phyloP scores from a whole-genome alignment of 2,329 filamentous ascomycete genomes.

The Ascochyta viciae-villosae region DNA sequence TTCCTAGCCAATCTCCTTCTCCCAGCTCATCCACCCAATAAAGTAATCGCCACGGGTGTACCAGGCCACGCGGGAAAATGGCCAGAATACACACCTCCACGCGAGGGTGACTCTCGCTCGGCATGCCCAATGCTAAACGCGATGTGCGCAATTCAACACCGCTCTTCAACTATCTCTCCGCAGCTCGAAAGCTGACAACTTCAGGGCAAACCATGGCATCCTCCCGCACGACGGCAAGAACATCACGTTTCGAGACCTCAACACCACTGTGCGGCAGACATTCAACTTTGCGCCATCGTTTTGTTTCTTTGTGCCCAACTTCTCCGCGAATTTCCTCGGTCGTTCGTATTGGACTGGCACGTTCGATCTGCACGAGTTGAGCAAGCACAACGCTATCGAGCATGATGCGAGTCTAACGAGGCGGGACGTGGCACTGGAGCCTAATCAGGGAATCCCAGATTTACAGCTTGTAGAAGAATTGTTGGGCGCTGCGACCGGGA shows the following conservation, averaged over 20 bases:
- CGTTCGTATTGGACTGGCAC: constrained; percentile 25
- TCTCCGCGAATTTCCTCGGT: constrained; percentile 35
- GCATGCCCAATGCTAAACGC: constrained; percentile 39
- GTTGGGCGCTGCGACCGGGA: constrained; percentile 46
- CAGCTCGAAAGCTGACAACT: constrained; percentile 4
- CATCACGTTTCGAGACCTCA: constrained; percentile 40
- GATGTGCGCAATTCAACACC: constrained; percentile 23
- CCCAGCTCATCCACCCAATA: constrained; percentile 45
- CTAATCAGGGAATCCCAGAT: constrained; percentile 50
- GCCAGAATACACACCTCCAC: constrained; percentile 49
- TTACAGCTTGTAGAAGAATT: constrained; percentile 46
- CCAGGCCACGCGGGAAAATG: constrained; percentile 48
- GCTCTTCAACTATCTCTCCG: constrained; percentile 22
- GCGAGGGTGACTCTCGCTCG: constrained; percentile 40
- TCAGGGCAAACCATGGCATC: constrained; percentile 41
- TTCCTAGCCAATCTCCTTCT: constrained; percentile 49
- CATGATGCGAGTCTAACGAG: constrained; percentile 46
- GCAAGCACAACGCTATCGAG: constrained; percentile 43
- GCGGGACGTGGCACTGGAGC: constrained; percentile 40
- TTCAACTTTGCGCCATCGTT: constrained; percentile 45
- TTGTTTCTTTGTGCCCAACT: constrained; percentile 40
- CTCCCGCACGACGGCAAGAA: constrained; percentile 43
- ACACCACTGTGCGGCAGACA: constrained; percentile 31
- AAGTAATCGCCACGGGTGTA: constrained; percentile 45
- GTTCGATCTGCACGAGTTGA: constrained; percentile 42